Base-by-base conservation (phyloP, 176 grass and related monocot genomes). In the Musa schizocarpa region DNA sequence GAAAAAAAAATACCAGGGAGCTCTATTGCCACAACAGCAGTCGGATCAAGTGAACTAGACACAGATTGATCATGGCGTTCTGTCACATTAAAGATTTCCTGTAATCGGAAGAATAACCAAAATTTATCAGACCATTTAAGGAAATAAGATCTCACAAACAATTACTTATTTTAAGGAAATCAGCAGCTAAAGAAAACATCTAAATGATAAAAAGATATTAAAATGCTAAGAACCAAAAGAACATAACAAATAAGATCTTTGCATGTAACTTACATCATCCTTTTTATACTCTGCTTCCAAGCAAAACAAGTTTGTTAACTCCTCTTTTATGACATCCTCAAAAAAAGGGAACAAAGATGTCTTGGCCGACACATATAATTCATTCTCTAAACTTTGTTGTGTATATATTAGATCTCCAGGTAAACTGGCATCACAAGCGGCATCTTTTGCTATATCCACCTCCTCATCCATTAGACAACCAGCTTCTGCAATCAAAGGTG, bases 311-410 rank as follows among this genome's bases (percentile, higher is more conserved):
- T 54, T 53, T 73, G 50, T 73, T 25, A 73, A n/a, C 25, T 73
- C 71, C 11, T 54, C 71, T 23, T 53, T 73, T 53, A 73, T 73
- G 6, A 21, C 71, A 73, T 54, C 49, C 71, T 73, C 51, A 73
- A 73, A 73, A 23, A 53, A 54, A 22, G 14, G 10, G 13, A 73
- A 73, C 71, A 73, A 54, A 73, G 71, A 53, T 23, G 13, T 73
- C 12, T 73, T 73, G 11, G 49, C 71, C 13, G 71, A 73, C 50
- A 73, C 50, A 54, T 73, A 73, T 54, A 73, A 54, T 50, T 52
- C 19, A 54, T 73, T 98, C 1, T 82, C 90, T 71, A 92, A 54
- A 71, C 57, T 86, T 74, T 54, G 34, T 57, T 80, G 73, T 13
- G 77, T 82, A 64, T 72, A 61, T 55, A 43, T 63, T 61, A 82